Conservation (phyloP, 164 flowering plant genomes). For the Brasenia schreberi region DNA sequence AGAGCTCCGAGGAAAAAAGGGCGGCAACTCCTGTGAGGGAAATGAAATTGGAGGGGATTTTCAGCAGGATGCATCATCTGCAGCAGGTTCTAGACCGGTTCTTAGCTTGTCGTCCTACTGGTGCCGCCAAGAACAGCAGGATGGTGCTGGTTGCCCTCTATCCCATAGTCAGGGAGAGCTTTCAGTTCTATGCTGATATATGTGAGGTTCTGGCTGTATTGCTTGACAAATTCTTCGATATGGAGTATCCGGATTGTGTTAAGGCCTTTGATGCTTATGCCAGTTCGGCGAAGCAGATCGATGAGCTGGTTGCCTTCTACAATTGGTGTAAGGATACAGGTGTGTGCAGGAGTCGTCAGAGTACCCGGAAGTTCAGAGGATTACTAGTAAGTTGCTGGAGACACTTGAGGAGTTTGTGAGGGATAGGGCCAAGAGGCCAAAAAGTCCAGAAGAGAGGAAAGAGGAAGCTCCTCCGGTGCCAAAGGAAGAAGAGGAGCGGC, state of each 20-base stretch:
- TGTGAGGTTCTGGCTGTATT: conserved; percentile 39
- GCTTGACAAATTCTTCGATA: conserved; percentile 40
- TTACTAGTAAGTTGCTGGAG: conserved; percentile 41
- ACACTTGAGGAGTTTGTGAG: conserved; percentile 31
- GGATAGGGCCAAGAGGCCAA: conserved; percentile 38
- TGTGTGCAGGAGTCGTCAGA: conserved; percentile 58
- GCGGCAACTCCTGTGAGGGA: conserved; percentile 38
- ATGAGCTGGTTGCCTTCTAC: conserved; percentile 62
- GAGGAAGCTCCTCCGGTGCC: conserved; percentile 1
- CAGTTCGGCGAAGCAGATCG: conserved; percentile 51
- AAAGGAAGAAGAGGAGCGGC: background rate
- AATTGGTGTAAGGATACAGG: conserved; percentile 68
- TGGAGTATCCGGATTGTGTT: conserved; percentile 52
- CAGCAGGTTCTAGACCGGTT: conserved; percentile 51
- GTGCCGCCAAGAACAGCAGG: conserved; percentile 41
- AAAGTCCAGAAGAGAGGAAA: conserved; percentile 14
- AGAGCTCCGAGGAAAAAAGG: background rate
- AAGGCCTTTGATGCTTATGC: conserved; percentile 52
- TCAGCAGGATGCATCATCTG: conserved; percentile 33
- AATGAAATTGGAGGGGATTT: conserved; percentile 46
- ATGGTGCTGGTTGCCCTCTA: conserved; percentile 48
- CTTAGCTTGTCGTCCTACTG: conserved; percentile 48
- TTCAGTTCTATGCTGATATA: conserved; percentile 45
- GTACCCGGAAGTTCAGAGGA: conserved; percentile 53
- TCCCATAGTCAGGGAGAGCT: conserved; percentile 57